Evolutionary conservation across 768 basidiomycete species (phyloP).

Genomic region (Tricholoma sp.): DNA sequence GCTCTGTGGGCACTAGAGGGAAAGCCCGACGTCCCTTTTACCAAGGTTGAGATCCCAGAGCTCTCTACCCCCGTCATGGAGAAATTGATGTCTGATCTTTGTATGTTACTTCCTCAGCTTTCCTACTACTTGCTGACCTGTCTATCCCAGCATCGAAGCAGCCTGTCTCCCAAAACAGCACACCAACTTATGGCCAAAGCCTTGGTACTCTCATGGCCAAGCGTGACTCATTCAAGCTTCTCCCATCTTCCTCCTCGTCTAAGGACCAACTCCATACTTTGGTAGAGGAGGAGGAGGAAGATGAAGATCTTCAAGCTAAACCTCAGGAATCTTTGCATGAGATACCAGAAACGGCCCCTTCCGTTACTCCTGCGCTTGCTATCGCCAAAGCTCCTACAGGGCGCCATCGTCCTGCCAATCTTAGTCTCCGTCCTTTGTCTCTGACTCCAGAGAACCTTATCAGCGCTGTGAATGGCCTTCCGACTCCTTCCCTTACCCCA

Average conservation of each 20-base stretch:
- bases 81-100: constrained; percentile 57
- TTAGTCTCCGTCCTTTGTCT: constrained; percentile 67
- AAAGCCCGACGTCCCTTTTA: constrained; percentile 62
- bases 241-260: constrained; percentile 51
- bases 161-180: constrained; percentile 48
- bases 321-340: constrained; percentile 14
- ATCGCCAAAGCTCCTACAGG: constrained; percentile 32
- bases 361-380: constrained; percentile 25
- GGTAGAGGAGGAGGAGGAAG: constrained; percentile 85
- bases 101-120: constrained; percentile 37
- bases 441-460: constrained; percentile 52
- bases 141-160: constrained; percentile 50
- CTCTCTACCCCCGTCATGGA: constrained; percentile 55
- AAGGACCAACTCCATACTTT: constrained; percentile 79
- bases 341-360: constrained; percentile 22
- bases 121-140: constrained; percentile 8
- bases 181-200: constrained; percentile 34
- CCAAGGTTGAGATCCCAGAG: constrained; percentile 83
- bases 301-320: constrained; percentile 42
- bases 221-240: constrained; percentile 79
- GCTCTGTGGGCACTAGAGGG: constrained; percentile 89
- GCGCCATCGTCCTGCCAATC: constrained; percentile 62
- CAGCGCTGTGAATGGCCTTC: constrained; percentile 31
- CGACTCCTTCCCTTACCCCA: constrained; percentile 53
- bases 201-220: constrained; percentile 48